These are phyloP conservation scores for Aspergillus glaucus DNA, from an alignment of 2,329 filamentous ascomycete genomes.

Conservation along the genomic window DNA sequence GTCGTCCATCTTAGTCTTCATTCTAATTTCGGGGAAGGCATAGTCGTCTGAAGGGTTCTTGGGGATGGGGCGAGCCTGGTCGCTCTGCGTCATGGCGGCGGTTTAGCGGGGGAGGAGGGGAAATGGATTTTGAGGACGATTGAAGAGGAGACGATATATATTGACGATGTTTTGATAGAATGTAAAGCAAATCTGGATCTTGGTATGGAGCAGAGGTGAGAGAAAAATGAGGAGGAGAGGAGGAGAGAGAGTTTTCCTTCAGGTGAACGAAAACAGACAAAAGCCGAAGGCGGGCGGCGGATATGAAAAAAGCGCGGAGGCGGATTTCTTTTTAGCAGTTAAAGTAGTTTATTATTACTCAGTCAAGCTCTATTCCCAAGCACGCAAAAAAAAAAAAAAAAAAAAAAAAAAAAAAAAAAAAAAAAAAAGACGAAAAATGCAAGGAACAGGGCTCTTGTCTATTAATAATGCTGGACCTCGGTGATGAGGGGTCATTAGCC, in stretches of 20 bases:
- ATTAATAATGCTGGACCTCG: no score
- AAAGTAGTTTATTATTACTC: no score
- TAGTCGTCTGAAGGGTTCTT: slow-evolving; percentile 31
- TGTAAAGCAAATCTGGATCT: background rate
- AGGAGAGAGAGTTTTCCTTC: background rate
- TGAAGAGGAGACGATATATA: background rate
- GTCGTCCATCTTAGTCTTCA: slow-evolving; percentile 43
- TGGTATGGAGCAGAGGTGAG: background rate
- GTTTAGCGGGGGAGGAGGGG: background rate
- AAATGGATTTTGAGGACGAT: background rate
- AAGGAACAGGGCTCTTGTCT: no score
- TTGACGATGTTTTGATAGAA: background rate
- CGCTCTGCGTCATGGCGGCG: slow-evolving; percentile 26
- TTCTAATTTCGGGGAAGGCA: slow-evolving; percentile 38
- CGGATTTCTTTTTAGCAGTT: no score
- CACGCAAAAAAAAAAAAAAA: no score
- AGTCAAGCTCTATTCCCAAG: no score
- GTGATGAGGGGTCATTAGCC: no score
- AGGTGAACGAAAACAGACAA: background rate
- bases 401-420: no score
- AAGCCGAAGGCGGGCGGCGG: slow-evolving; percentile 4
- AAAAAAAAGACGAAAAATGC: no score
- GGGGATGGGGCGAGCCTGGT: slow-evolving; percentile 18
- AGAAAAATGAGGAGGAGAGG: background rate
- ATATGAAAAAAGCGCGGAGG: slow-evolving; percentile 2